Percentiles rank a stretch among this genome's conserved stretches.
Conservation (phyloP, 192 early-diverging fungal species). For the Podochytrium sp. region DNA sequence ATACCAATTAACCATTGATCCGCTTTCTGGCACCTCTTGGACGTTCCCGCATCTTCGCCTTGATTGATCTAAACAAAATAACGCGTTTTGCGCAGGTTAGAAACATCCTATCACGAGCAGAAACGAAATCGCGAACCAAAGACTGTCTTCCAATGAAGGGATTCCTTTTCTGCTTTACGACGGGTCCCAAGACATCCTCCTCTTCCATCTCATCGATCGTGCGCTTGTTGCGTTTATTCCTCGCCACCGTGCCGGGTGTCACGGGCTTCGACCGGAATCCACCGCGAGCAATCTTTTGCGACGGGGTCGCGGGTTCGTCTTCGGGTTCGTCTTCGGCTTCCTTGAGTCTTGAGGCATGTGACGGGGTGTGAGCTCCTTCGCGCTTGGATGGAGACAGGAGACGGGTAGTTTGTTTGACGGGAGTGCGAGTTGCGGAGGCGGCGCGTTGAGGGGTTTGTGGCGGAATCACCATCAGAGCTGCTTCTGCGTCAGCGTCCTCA, state of each 20-base stretch:
- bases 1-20: background rate
- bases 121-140: background rate
- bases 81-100: too few species aligned
- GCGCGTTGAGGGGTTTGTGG: background rate
- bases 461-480: background rate
- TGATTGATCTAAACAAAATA: slow-evolving; percentile 1
- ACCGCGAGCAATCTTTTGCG: background rate
- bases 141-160: slow-evolving; percentile 1
- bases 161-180: background rate
- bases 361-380: background rate
- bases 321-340: background rate
- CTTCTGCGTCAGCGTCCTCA: background rate
- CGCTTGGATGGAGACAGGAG: background rate
- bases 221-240: background rate
- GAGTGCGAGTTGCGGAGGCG: background rate
- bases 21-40: background rate
- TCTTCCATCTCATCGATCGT: background rate
- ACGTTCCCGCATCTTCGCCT: background rate
- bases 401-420: background rate
- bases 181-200: too few species aligned
- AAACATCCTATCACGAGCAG: too few species aligned
- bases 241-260: background rate
- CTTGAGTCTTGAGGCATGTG: background rate
- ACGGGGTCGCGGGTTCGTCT: background rate
- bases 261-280: background rate